Base-by-base conservation (phyloP, 2,329 filamentous ascomycete species). In the Scytalidium lignicola region DNA sequence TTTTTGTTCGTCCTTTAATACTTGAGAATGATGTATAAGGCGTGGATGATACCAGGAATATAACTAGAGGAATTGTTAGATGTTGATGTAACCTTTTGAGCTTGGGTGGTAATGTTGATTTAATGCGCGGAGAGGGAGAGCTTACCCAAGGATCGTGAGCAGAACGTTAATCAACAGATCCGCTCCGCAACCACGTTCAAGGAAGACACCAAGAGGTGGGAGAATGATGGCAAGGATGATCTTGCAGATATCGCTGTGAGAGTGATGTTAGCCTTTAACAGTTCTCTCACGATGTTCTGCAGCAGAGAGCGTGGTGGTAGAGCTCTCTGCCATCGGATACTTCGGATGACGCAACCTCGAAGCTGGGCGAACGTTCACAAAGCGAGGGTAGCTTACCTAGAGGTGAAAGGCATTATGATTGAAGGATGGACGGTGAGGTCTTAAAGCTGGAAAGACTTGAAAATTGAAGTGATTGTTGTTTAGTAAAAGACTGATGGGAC, bases 161-260 rank as follows among this genome's bases (percentile, higher is more conserved):
- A 90, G 79, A 71, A 95, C 88, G 84, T 95, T 95, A 82, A 96
- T 95, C 71, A 92, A 76, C 65, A 96, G 76, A 68, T 95, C 88
- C 59, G 85, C 82, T 67, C 85, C 85, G 74, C 90, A 95, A 63
- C 90, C 90, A 61, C 86, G 83, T 85, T 96, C 90, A 60, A 96
- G 87, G 80, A 95, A 93, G 68, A 96, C 90, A 75, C 90, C 90
- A 49, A 96, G 74, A 67, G 90, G 90, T 50, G 90, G 90, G 58
- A 96, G 82, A 74, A 96, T 75, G 76, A 96, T 76, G 76, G 90
- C 90, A 74, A 95, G 79, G 73, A 95, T 80, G 77, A 88, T 86
- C 75, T 88, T 88, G 81, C 83, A 83, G 72, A 88, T 82, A 67
- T 88, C 84, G 68, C 83, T 86, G 62, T 43, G 22, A 18, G 23